Evolutionary conservation across 2,329 filamentous ascomycete species (phyloP), one percentile per base, ranked within the genome.

Genomic region (Lachnellula subtilissima): DNA sequence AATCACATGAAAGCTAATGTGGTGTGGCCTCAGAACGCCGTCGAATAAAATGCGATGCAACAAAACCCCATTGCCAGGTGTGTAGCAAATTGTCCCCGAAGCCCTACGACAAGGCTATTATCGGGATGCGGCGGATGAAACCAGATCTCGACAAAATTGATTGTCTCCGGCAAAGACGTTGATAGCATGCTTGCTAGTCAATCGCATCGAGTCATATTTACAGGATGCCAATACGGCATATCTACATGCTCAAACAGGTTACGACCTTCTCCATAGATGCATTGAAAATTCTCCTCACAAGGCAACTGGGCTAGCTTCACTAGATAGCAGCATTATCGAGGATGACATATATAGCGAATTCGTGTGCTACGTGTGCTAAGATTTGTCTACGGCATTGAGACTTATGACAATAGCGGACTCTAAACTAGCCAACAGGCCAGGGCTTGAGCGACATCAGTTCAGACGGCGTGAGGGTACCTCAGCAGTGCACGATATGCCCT

Each of bases 311-410:
- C 39, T 60, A 5, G 12, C n/a, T n/a, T 60, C 55, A 9, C 58
- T 55, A 2, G 35, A 58, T n/a, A 36, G 53, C 14, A 47, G 28
- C 7, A 28, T 54, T 12, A 48, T 59, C 15, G 54, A 59, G 9
- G 56, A 59, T 23, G 59, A 59, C n/a, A 52, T 57, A 22, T 55
- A 55, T 17, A 50, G 45, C 25, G 59, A 57, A 47, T 56, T 59
- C 23, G 48, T 32, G n/a, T 28, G 54, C 11, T 35, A 55, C 23
- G 48, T 32, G n/a, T 28, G 54, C 11, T 35, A 55, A 32, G 59
- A 57, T 25, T 50, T 54, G 28, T 32, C 28, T 3, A 32, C 28
- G 28, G 28, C 28, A 11, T 32, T 32, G 28, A 9, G 28, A 8
- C 28, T 32, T 8, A 32, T 32, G 28, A 28, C 25, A 11, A 32